Evolutionary conservation across 2,329 filamentous ascomycete species (phyloP).

Genomic region (Coniochaeta prunicola): DNA sequence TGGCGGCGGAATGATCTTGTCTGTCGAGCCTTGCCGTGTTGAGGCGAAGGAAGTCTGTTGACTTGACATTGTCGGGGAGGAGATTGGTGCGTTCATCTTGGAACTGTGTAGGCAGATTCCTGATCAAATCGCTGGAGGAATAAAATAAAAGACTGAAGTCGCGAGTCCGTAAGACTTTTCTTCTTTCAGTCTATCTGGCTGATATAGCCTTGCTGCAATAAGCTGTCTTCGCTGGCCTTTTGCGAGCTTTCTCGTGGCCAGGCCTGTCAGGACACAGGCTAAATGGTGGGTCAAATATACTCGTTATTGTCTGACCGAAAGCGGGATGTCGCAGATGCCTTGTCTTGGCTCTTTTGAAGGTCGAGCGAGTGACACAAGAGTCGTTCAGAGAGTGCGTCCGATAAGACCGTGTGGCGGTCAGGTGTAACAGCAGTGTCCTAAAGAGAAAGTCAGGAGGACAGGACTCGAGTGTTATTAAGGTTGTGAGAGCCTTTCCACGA

Average conservation of each 20-base stretch:
- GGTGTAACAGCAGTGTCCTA: neutral
- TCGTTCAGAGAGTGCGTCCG: neutral
- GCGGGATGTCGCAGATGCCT: conserved; percentile 6
- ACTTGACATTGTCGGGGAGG: conserved; percentile 14
- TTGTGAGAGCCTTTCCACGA: neutral
- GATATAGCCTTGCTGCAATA: neutral
- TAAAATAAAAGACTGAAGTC: neutral
- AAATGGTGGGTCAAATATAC: neutral
- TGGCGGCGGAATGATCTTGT: conserved; percentile 18
- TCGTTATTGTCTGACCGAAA: neutral
- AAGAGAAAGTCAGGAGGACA: neutral
- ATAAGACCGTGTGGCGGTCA: neutral
- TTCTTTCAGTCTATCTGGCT: neutral
- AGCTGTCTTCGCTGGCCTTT: neutral
- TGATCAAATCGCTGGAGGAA: too few species aligned
- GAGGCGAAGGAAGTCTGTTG: conserved; percentile 16
- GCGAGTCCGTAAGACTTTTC: neutral
- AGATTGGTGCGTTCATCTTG: conserved; percentile 24
- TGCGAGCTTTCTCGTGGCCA: neutral
- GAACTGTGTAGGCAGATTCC: neutral
- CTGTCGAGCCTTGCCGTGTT: conserved; percentile 17
- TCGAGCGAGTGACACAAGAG: neutral
- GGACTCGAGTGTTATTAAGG: neutral
- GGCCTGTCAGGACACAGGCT: neutral
- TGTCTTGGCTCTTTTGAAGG: neutral